phyloP scores from a whole-genome alignment of 1,139 yeast genomes.

The Pichia sorboxylosa region DNA sequence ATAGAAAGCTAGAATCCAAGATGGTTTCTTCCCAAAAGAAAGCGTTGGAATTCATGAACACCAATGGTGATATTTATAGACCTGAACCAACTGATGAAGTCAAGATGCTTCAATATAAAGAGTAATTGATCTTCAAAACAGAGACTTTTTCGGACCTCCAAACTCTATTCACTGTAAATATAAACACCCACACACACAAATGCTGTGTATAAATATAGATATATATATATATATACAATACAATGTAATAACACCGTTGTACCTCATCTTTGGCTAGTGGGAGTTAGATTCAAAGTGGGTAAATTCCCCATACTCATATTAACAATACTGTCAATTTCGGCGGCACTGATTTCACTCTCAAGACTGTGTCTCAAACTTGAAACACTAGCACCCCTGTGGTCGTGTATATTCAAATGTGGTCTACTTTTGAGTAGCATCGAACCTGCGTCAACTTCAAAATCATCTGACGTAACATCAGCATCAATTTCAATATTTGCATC shows the following conservation, averaged over 20 bases:
- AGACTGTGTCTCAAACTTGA: no score
- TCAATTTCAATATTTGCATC: conserved; percentile 2
- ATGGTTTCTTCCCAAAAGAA: conserved; percentile 19
- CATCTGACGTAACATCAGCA: no score
- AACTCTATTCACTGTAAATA: background rate
- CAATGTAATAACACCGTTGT: no score
- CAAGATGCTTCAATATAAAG: conserved; percentile 10
- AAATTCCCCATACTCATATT: conserved; percentile 6
- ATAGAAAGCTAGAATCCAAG: conserved; percentile 20
- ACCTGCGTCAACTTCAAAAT: no score
- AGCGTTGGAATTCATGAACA: conserved; percentile 33
- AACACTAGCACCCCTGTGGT: no score
- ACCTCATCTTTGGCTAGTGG: conserved; percentile 5
- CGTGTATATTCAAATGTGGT: no score
- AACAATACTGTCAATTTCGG: conserved; percentile 8
- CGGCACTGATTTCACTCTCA: conserved; percentile 6
- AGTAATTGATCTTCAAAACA: no score
- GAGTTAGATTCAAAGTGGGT: conserved; percentile 9
- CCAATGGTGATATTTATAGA: conserved; percentile 42
- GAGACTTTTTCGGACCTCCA: background rate
- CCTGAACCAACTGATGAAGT: conserved; percentile 22
- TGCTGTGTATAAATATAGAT: background rate
- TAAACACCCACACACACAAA: background rate
- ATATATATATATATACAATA: no score
- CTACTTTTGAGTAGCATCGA: no score